These are phyloP conservation scores for Blastobotrys persicus DNA, from an alignment of 1,139 yeast genomes.

Conservation along the genomic window DNA sequence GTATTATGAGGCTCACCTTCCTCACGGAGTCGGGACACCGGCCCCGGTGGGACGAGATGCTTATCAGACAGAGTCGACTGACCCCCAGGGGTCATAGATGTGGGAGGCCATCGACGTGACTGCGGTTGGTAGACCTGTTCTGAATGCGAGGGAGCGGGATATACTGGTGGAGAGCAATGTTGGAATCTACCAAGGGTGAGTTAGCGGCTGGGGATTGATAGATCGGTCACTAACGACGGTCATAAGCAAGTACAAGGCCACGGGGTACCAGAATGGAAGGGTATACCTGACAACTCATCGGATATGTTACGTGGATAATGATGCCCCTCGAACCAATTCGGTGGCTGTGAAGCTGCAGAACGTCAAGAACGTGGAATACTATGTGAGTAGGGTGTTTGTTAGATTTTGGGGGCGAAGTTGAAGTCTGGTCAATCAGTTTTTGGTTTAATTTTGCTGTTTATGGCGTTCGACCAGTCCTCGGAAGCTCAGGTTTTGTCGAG, in stretches of 20 bases:
- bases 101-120: constrained; percentile 49
- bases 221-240: constrained; percentile 30
- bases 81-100: no score
- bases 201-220: constrained; percentile 3
- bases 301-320: constrained; percentile 67
- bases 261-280: constrained; percentile 69
- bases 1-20: no score
- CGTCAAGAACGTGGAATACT: constrained; percentile 46
- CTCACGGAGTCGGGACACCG: no score
- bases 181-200: constrained; percentile 37
- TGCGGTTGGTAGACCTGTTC: constrained; percentile 47
- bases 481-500: no score
- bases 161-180: constrained; percentile 37
- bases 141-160: constrained; percentile 45
- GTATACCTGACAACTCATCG: constrained; percentile 72
- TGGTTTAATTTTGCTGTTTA: no score
- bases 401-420: no score
- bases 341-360: constrained; percentile 51
- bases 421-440: no score
- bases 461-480: no score
- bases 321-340: constrained; percentile 43
- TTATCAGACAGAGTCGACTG: no score
- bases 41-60: no score
- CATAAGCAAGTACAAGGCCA: constrained; percentile 56
- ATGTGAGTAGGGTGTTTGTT: constrained; percentile 36